Evolutionary conservation across 768 basidiomycete species (phyloP), one percentile per base, ranked within the genome.

Genomic region (Goffeauzyma gilvescens): DNA sequence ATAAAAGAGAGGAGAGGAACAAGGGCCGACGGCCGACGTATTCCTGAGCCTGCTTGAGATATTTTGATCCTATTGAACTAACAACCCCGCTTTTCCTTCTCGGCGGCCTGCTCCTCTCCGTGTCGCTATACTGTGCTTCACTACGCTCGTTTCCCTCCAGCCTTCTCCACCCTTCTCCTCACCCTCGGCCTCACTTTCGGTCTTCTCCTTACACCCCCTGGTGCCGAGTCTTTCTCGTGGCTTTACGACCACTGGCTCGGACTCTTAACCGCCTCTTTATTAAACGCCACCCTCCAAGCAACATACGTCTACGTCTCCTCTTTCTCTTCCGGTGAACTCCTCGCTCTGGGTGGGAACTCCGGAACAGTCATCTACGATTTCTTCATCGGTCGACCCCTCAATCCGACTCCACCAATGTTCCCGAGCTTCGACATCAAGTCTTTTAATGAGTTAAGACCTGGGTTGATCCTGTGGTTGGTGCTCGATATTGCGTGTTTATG

Each of bases 161-260:
- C 82, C 2, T 81, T 93, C 61, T 72, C 81, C 0, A 95, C 90
- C 0, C 73, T 84, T 55, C 70, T 95, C 27, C 71, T 90, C 27
- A 70, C 84, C 3, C 59, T 90, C 48, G 86, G 84, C 39, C 59
- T 85, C 44, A 69, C 75, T 2, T 64, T 66, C 9, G 86, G 83
- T 12, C 64, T 71, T 41, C 7, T 26, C 21, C 24, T 31, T 1
- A 38, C 44, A 3, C 32, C 36, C 20, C 73, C 70, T 49, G 93
- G 93, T 1, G 75, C 79, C 22, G 67, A 75, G 45, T 71, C 79
- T 0, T 81, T 93, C 67, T 85, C 86, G 0, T 84, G 85, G 66
- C 59, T 93, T 48, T 86, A 93, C 65, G 75, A 90, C 50, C 81
- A 83, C 66, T 96, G 81, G 79, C 65, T 87, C 34, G 86, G 86